Evolutionary conservation across 495 filamentous ascomycete species (phyloP), one percentile per base, ranked within the genome.

Genomic region (Lineolata rhizophorae): DNA sequence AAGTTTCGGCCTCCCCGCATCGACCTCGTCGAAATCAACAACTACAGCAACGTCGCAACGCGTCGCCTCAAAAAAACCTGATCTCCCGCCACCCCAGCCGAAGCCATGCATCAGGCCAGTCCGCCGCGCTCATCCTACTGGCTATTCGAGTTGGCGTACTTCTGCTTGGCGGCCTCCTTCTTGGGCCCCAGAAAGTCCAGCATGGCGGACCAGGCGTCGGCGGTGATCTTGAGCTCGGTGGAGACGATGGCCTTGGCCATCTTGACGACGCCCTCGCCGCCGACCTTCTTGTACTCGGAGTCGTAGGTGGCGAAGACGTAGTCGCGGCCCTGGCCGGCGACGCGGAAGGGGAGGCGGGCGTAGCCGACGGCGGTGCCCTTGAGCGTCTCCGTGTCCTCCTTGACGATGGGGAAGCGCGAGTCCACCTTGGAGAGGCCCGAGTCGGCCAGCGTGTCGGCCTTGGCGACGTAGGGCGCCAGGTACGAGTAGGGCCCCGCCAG

Each of bases 361-460:
- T 64, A 52, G 38, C 65, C 57, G 42, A 69, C 64, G 44, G 77
- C 64, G 9, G 66, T 70, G 36, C 54, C 60, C 48, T 70, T 65
- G 35, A 97, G 62, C 50, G 78, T 78, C 24, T 68, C 54, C 6
- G 81, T 83, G 14, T 84, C 72, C 52, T 92, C 76, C 60, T 81
- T 92, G 43, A 97, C 68, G 45, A 77, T 64, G 18, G 87, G 87
- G 58, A 93, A 81, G 37, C 57, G 68, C 32, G 61, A 47, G 37
- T 95, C 87, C 40, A 94, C 65, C 42, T 66, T 68, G 35, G 45
- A 60, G 39, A 97, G 63, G 11, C 76, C 65, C 43, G 62, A 55
- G 54, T 84, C 72, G 43, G 78, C 87, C 29, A 93, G 54, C 36
- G 65, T 52, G 39, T 97, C 87, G 43, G 70, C 84, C 46, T 72